Conservation (phyloP, 441 rosid species). For the Hypseocharis bilobata region DNA sequence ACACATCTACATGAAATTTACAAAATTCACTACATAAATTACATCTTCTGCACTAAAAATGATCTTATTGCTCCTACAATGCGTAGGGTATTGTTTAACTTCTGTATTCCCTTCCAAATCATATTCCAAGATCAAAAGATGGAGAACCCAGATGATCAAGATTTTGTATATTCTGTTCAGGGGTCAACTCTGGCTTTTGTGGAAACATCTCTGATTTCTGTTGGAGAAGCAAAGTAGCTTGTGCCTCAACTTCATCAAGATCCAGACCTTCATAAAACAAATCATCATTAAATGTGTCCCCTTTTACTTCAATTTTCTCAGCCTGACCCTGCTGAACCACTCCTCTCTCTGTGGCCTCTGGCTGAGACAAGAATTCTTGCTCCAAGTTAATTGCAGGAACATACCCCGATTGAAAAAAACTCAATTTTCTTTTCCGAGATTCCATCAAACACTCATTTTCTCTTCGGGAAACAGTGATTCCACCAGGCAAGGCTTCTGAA, state of each 20-base stretch:
- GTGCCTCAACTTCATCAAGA: slow-evolving; percentile 81
- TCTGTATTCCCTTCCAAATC: slow-evolving; percentile 23
- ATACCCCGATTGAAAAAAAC: slow-evolving; percentile 33
- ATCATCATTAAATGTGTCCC: slow-evolving; percentile 41
- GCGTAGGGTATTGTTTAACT: too few relatives aligned
- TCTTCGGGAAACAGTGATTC: slow-evolving; percentile 14
- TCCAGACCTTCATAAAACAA: slow-evolving; percentile 64
- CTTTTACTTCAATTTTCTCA: slow-evolving; percentile 18
- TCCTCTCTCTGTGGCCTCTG: slow-evolving; percentile 24
- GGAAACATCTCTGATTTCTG: slow-evolving; percentile 28
- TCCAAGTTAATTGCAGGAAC: slow-evolving; percentile 56
- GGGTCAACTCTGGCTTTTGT: slow-evolving; percentile 28
- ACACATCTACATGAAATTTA: slow-evolving; percentile 2
- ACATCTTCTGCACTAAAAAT: not conserved
- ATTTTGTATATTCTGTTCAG: slow-evolving; percentile 18
- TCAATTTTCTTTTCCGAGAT: slow-evolving; percentile 45
- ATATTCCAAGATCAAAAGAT: slow-evolving; percentile 86
- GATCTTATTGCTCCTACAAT: not conserved
- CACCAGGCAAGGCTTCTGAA: slow-evolving; percentile 22
- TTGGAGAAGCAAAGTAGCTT: slow-evolving; percentile 54
- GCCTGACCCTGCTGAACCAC: slow-evolving; percentile 23
- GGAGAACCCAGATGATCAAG: slow-evolving; percentile 37
- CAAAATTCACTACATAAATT: not conserved
- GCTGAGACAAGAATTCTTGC: slow-evolving; percentile 32
- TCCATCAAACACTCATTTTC: slow-evolving; percentile 31